Percentiles rank a stretch among this genome's conserved stretches.
phyloP scores from a whole-genome alignment of 1,284 basidiomycete genomes.

The Trametes pubescens region DNA sequence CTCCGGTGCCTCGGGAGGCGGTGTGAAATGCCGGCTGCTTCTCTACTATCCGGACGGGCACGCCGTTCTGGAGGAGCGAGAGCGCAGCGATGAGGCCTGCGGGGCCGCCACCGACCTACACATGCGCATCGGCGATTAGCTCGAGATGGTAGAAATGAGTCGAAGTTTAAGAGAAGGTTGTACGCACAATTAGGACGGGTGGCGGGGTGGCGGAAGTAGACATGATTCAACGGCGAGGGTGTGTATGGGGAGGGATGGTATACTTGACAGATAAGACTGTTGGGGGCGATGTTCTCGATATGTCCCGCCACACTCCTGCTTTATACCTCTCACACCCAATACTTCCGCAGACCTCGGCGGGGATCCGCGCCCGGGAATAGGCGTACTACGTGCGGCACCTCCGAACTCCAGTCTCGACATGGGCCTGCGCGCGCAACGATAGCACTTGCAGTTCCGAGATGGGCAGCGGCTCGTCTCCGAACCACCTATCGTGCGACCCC shows the following conservation, averaged over 20 bases:
- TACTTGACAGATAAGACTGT: background rate
- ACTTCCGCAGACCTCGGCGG: background rate
- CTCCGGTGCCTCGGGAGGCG: slow-evolving; percentile 41
- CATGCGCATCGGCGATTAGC: background rate
- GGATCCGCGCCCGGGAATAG: background rate
- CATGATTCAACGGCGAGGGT: background rate
- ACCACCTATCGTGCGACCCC: background rate
- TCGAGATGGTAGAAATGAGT: background rate
- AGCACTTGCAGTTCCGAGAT: background rate
- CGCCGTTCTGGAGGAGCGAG: slow-evolving; percentile 35
- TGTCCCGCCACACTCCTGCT: background rate
- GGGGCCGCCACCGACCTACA: slow-evolving; percentile 40
- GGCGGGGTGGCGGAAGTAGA: background rate
- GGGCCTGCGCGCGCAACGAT: too few species aligned
- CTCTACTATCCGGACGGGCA: slow-evolving; percentile 47
- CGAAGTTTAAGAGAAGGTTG: too few species aligned
- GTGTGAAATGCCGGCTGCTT: slow-evolving; percentile 37
- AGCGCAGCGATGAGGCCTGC: slow-evolving; percentile 38
- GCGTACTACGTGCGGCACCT: background rate
- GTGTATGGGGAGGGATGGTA: background rate
- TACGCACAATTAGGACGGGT: slow-evolving; percentile 4
- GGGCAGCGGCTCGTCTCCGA: slow-evolving; percentile 5
- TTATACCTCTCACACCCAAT: background rate
- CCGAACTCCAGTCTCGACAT: background rate
- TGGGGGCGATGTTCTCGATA: background rate